phyloP scores from a whole-genome alignment of 1,284 basidiomycete genomes.

The Peniophora sp. region DNA sequence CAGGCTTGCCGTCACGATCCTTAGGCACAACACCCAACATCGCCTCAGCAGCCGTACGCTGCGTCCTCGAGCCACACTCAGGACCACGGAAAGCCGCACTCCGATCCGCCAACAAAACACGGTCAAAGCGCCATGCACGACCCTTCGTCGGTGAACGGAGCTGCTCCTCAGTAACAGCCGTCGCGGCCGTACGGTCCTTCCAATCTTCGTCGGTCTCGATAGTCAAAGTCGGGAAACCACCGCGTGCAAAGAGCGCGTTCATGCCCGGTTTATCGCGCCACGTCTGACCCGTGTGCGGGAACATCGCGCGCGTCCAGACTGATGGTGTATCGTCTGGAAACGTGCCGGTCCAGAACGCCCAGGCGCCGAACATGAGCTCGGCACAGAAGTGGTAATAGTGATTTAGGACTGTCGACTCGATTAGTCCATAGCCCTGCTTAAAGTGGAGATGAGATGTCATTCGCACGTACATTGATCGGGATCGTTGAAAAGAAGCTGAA shows the following conservation, averaged over 20 bases:
- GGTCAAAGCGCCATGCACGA: conserved; percentile 49
- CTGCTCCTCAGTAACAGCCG: conserved; percentile 24
- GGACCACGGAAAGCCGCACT: conserved; percentile 65
- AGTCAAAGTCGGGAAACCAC: conserved; percentile 66
- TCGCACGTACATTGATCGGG: conserved; percentile 42
- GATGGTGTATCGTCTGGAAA: conserved; percentile 18
- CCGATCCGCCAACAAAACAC: conserved; percentile 61
- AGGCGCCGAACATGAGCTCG: conserved; percentile 66
- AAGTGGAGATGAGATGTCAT: background rate
- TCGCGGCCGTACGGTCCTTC: conserved; percentile 48
- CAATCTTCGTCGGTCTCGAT: conserved; percentile 66
- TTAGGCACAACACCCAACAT: conserved; percentile 11
- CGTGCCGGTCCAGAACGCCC: conserved; percentile 66
- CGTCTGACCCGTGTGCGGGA: conserved; percentile 46
- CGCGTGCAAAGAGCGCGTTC: conserved; percentile 66
- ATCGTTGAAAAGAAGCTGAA: conserved; percentile 56
- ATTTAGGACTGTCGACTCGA: conserved; percentile 40
- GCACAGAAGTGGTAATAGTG: conserved; percentile 83
- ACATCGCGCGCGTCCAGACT: conserved; percentile 46
- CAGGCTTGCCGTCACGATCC: background rate
- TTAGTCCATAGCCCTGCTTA: background rate
- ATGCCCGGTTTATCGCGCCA: conserved; percentile 75
- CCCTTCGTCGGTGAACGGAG: conserved; percentile 18
- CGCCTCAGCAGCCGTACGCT: conserved; percentile 63
- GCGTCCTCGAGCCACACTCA: conserved; percentile 52